phyloP scores from a whole-genome alignment of 2,329 filamentous ascomycete genomes.

The Fusarium sterilihyphosum region DNA sequence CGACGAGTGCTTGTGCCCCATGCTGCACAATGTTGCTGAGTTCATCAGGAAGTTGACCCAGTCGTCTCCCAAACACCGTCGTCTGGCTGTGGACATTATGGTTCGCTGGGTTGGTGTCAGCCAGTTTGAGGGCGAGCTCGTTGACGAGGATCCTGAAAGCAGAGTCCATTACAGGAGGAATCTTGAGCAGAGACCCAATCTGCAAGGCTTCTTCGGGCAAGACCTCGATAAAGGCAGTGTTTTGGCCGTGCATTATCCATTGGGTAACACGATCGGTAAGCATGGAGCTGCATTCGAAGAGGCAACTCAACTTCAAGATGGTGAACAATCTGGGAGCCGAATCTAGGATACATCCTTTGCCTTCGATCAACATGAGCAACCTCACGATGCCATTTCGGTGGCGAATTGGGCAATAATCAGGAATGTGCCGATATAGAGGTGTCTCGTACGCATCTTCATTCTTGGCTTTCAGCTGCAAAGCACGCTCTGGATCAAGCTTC shows the following conservation, averaged over 20 bases:
- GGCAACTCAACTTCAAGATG: conserved; percentile 68
- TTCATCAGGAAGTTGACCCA: conserved; percentile 62
- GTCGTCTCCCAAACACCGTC: conserved; percentile 57
- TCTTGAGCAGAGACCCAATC: conserved; percentile 62
- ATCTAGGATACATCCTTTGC: conserved; percentile 64
- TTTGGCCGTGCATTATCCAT: conserved; percentile 67
- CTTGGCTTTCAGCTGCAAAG: conserved; percentile 39
- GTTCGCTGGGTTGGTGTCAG: conserved; percentile 29
- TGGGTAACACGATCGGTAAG: conserved; percentile 61
- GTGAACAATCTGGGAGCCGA: conserved; percentile 75
- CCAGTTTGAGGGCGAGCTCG: conserved; percentile 65
- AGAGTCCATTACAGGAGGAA: conserved; percentile 54
- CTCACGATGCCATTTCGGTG: conserved; percentile 72
- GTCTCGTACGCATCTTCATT: conserved; percentile 34
- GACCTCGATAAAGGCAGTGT: conserved; percentile 69
- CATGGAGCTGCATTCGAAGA: conserved; percentile 61
- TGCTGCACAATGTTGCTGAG: conserved; percentile 67
- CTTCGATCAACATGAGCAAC: conserved; percentile 67
- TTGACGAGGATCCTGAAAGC: conserved; percentile 71
- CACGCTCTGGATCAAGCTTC: neutral
- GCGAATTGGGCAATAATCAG: conserved; percentile 71
- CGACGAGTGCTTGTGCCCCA: conserved; percentile 62
- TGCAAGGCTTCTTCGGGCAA: conserved; percentile 70
- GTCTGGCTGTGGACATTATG: conserved; percentile 28
- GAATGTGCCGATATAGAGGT: conserved; percentile 51